These are phyloP conservation scores for Neophaeococcomyces mojaviensis DNA, from an alignment of 2,329 filamentous ascomycete species.

Conservation along the genomic window DNA sequence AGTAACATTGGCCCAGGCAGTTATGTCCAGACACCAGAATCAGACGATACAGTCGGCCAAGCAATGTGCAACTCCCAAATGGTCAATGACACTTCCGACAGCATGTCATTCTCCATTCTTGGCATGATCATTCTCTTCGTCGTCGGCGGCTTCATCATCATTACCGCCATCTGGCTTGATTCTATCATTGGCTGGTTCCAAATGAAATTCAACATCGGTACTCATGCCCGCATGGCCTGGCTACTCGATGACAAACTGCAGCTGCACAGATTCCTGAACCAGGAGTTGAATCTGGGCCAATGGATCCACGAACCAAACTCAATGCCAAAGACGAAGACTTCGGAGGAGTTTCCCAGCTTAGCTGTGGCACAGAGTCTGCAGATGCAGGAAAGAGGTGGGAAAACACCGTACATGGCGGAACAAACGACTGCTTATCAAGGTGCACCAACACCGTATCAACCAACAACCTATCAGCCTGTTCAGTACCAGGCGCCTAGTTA, in stretches of 20 bases:
- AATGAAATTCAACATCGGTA: conserved; percentile 3
- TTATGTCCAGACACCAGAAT: conserved; percentile 3
- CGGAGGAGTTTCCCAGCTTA: no score
- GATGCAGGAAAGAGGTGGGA: no score
- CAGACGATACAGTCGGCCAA: neutral
- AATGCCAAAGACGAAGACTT: no score
- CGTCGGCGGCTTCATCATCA: conserved; percentile 17
- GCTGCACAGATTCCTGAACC: conserved; percentile 22
- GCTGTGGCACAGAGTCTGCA: no score
- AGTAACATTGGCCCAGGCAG: neutral
- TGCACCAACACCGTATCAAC: no score
- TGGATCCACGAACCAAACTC: conserved; percentile 10
- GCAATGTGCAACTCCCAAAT: conserved; percentile 21
- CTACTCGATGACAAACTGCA: conserved; percentile 21
- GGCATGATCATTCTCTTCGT: conserved; percentile 21
- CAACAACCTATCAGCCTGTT: no score
- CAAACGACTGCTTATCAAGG: no score
- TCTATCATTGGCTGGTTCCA: conserved; percentile 12
- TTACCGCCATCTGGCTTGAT: conserved; percentile 13
- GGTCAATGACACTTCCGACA: conserved; percentile 12
- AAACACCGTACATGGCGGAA: no score
- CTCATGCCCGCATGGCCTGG: conserved; percentile 16
- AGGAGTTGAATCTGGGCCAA: conserved; percentile 19
- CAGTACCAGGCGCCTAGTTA: no score
- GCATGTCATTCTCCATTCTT: conserved; percentile 20